A percentile compares a stretch with the other conserved stretches of the same genome.
phyloP scores from a whole-genome alignment of 2,329 filamentous ascomycete genomes.

The Meredithiella fracta region DNA sequence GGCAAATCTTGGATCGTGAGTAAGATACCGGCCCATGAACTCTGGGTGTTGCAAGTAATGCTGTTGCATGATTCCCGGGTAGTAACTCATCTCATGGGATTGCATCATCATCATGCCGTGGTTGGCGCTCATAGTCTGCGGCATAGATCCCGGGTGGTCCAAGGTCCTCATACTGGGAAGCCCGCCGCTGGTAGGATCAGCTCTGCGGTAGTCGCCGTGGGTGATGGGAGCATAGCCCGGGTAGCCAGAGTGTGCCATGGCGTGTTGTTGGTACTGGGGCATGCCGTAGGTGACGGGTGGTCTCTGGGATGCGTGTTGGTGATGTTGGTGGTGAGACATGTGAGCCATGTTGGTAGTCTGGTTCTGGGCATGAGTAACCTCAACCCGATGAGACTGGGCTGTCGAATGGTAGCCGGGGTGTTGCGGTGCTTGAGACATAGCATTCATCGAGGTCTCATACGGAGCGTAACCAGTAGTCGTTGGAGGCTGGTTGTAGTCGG shows the following conservation, averaged over 20 bases:
- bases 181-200: conserved; percentile 9
- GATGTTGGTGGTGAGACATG: conserved; percentile 5
- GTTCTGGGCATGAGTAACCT: conserved; percentile 10
- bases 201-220: conserved; percentile 12
- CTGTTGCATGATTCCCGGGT: conserved; percentile 5
- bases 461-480: conserved; percentile 4
- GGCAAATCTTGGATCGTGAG: conserved; percentile 33
- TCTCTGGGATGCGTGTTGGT: neutral
- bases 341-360: conserved; percentile 10
- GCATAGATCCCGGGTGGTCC: conserved; percentile 17
- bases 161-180: conserved; percentile 28
- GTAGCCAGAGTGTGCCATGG: conserved; percentile 10
- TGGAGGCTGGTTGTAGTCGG: conserved; percentile 5
- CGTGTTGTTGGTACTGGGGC: conserved; percentile 10
- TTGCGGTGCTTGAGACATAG: conserved; percentile 7
- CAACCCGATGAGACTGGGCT: conserved; percentile 9
- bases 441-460: conserved; percentile 6
- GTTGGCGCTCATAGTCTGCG: neutral
- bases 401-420: conserved; percentile 2
- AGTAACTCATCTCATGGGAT: conserved; percentile 13
- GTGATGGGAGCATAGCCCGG: conserved; percentile 6
- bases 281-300: conserved; percentile 11
- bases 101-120: conserved; percentile 12
- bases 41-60: conserved; percentile 28
- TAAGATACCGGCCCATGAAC: conserved; percentile 28